These are phyloP conservation scores for Pelargonium myrrhifolium DNA, from an alignment of 441 rosid genomes.

Conservation along the genomic window DNA sequence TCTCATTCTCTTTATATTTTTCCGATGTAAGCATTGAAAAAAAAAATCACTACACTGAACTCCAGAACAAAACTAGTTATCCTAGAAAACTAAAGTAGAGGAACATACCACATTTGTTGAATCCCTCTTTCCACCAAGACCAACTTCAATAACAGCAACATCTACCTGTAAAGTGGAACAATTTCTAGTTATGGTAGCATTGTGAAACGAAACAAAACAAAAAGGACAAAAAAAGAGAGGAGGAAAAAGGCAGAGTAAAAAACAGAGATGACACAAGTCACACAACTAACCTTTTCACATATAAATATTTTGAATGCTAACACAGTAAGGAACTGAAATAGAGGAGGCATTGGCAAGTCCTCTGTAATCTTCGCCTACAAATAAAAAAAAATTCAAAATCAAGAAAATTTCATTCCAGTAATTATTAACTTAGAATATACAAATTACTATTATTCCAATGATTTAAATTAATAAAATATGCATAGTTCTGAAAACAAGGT, in stretches of 20 bases:
- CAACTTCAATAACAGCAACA: slow-evolving; percentile 83
- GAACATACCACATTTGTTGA: slow-evolving; percentile 73
- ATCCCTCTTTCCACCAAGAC: slow-evolving; percentile 68
- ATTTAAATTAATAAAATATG: no score
- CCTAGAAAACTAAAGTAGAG: slow-evolving; percentile 10
- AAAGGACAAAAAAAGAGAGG: background rate
- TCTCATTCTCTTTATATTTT: no score
- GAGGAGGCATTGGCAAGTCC: slow-evolving; percentile 81
- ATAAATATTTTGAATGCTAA: slow-evolving; percentile 77
- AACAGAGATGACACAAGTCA: background rate
- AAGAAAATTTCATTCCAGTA: slow-evolving; percentile 3
- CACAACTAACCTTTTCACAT: slow-evolving; percentile 53
- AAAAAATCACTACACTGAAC: background rate
- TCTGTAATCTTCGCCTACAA: slow-evolving; percentile 60
- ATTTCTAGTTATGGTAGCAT: slow-evolving; percentile 5
- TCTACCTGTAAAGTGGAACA: slow-evolving; percentile 50
- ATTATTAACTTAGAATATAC: background rate
- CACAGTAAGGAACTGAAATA: slow-evolving; percentile 82
- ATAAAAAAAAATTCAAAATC: slow-evolving; percentile 14
- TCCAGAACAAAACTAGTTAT: background rate
- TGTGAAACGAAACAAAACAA: background rate
- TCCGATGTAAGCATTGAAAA: no score
- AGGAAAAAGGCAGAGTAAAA: no score
- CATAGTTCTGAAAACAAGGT: no score
- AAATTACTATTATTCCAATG: background rate